Evolutionary conservation across 495 filamentous ascomycete species (phyloP).

Genomic region (Cairneyella variabilis): DNA sequence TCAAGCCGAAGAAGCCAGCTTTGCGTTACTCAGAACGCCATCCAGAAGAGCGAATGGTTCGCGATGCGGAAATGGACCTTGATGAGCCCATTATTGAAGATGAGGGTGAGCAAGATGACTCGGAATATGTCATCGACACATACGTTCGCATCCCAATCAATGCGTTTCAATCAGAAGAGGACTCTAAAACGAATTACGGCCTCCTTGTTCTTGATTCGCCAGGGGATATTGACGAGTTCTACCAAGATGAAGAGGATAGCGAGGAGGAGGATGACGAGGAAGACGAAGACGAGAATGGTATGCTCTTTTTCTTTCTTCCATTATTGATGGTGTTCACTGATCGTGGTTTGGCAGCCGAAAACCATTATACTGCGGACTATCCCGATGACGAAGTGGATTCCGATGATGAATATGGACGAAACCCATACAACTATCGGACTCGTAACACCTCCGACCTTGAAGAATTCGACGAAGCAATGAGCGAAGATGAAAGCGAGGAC

Average conservation of each 20-base stretch:
- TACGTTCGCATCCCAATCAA: slow-evolving; percentile 49
- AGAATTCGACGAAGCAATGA: slow-evolving; percentile 30
- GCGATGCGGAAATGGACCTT: slow-evolving; percentile 17
- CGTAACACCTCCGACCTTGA: slow-evolving; percentile 42
- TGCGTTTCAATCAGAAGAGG: slow-evolving; percentile 35
- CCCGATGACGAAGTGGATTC: slow-evolving; percentile 53
- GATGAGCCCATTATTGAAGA: slow-evolving; percentile 28
- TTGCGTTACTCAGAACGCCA: slow-evolving; percentile 46
- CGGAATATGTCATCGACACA: slow-evolving; percentile 49
- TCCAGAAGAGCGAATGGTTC: slow-evolving; percentile 29
- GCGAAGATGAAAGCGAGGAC: slow-evolving; percentile 15
- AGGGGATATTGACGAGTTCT: slow-evolving; percentile 49
- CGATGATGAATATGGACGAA: slow-evolving; percentile 45
- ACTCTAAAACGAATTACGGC: slow-evolving; percentile 38
- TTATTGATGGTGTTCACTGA: neutral
- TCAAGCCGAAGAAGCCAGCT: slow-evolving; percentile 43
- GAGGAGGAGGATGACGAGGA: slow-evolving; percentile 47
- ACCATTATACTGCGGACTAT: slow-evolving; percentile 51
- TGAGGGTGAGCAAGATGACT: slow-evolving; percentile 33
- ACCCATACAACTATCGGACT: slow-evolving; percentile 42
- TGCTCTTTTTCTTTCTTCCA: slow-evolving; percentile 4
- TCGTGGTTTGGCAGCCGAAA: slow-evolving; percentile 39
- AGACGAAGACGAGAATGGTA: slow-evolving; percentile 52
- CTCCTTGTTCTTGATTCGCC: slow-evolving; percentile 49
- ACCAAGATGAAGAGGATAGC: slow-evolving; percentile 38